A percentile compares a stretch with the other conserved stretches of the same genome.
phyloP scores from a whole-genome alignment of 2,329 filamentous ascomycete species.

The Trichoderma citrinoviride region DNA sequence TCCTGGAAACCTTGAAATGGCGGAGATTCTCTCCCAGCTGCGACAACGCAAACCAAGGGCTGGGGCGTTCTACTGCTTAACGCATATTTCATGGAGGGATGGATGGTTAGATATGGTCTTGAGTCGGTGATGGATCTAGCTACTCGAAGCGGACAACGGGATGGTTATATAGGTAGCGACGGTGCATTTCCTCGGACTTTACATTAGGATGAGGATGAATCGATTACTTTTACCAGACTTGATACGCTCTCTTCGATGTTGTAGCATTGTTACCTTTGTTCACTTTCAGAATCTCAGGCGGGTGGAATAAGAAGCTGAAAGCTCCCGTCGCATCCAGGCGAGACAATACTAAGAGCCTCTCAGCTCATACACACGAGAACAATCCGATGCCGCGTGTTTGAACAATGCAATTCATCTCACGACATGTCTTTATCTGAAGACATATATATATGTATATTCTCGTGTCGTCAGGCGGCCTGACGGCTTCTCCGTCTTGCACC shows the following conservation, averaged over 20 bases:
- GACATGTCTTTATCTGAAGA: not conserved
- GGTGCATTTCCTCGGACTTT: not conserved
- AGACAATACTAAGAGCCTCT: constrained; percentile 13
- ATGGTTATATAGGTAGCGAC: not conserved
- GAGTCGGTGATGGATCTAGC: not conserved
- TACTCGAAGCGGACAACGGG: not conserved
- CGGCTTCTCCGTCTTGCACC: not conserved
- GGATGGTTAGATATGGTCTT: not conserved
- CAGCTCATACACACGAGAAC: not conserved
- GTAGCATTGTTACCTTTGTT: not conserved
- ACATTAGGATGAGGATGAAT: not conserved
- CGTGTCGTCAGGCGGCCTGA: too few relatives aligned
- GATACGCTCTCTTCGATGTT: too few relatives aligned
- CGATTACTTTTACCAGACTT: too few relatives aligned
- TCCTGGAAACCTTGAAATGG: constrained; percentile 8
- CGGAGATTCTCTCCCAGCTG: not conserved
- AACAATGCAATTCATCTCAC: not conserved
- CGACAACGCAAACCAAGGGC: constrained; percentile 40
- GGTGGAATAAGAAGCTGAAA: not conserved
- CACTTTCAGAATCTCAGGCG: not conserved
- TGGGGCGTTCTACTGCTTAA: constrained; percentile 35
- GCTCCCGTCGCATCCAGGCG: not conserved
- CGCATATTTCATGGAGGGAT: constrained; percentile 28
- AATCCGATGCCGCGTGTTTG: not conserved
- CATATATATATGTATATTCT: not conserved